These are phyloP conservation scores for Populus pruinosa DNA, from an alignment of 345 rosid species.

Conservation along the genomic window DNA sequence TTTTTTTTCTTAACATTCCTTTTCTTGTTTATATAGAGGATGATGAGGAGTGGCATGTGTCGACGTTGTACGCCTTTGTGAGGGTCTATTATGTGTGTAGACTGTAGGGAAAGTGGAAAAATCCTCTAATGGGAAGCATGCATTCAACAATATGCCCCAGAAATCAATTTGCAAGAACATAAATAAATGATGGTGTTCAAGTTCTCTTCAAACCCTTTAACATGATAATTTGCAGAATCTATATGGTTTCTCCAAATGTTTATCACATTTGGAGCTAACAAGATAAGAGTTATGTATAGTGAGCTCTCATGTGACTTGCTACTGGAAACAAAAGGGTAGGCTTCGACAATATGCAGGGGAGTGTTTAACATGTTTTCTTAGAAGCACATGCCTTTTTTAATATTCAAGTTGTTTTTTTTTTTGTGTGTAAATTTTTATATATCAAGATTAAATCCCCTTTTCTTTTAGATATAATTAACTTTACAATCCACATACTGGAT, in stretches of 20 bases:
- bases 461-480: too few relatives aligned
- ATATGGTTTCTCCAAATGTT: too few relatives aligned
- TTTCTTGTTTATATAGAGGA: not conserved
- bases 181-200: not conserved
- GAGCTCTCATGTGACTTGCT: not conserved
- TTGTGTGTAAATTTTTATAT: too few relatives aligned
- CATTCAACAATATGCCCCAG: not conserved
- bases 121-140: not conserved
- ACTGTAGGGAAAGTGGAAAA: not conserved
- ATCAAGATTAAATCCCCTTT: too few relatives aligned
- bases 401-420: too few relatives aligned
- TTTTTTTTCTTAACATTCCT: not conserved
- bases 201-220: not conserved
- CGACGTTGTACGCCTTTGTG: not conserved
- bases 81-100: not conserved
- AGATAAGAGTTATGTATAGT: not conserved
- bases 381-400: too few relatives aligned
- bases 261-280: not conserved
- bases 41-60: not conserved
- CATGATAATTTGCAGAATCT: not conserved
- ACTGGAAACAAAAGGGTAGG: too few relatives aligned
- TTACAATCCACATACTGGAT: too few relatives aligned
- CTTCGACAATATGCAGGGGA: too few relatives aligned
- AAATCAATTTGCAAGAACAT: not conserved
- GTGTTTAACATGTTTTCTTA: too few relatives aligned